phyloP scores from a whole-genome alignment of 169 alveolate genomes.

The Eimeria praecox region DNA sequence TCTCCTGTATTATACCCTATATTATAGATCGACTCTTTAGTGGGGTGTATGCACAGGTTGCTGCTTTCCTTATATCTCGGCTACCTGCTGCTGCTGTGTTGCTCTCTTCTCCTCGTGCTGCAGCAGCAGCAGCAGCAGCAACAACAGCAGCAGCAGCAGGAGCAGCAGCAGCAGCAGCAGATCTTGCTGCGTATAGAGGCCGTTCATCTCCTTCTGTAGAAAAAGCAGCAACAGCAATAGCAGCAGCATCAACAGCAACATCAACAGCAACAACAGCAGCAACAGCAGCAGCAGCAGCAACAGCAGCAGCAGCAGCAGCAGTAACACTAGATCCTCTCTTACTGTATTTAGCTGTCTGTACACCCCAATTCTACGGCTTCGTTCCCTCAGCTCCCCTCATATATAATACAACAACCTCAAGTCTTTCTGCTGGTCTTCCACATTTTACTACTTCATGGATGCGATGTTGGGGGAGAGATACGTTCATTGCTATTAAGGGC shows the following conservation, averaged over 20 bases:
- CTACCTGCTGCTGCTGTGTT: slow-evolving; percentile 27
- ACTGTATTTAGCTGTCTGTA: slow-evolving; percentile 76
- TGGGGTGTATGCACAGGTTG: slow-evolving; percentile 51
- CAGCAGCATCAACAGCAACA: neutral
- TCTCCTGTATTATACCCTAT: slow-evolving; percentile 33
- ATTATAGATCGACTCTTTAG: slow-evolving; percentile 16
- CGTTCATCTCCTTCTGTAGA: no score
- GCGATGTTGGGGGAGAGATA: slow-evolving; percentile 98
- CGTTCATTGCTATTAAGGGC: slow-evolving; percentile 96
- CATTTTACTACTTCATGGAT: slow-evolving; percentile 95
- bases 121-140: neutral
- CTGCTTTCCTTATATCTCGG: neutral
- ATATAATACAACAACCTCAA: slow-evolving; percentile 84
- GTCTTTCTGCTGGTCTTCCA: slow-evolving; percentile 96
- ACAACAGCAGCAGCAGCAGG: neutral
- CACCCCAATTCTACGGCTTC: slow-evolving; percentile 87
- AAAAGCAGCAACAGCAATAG: neutral
- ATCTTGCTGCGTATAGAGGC: no score
- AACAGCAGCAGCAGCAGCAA: neutral
- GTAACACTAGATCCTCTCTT: slow-evolving; percentile 35
- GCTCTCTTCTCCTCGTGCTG: neutral
- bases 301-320: neutral
- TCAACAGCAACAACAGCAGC: neutral
- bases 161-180: neutral
- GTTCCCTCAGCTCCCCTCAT: slow-evolving; percentile 88